Evolutionary conservation across 345 rosid species (phyloP), one percentile per base, ranked within the genome.

Genomic region (Salix arbutifolia): DNA sequence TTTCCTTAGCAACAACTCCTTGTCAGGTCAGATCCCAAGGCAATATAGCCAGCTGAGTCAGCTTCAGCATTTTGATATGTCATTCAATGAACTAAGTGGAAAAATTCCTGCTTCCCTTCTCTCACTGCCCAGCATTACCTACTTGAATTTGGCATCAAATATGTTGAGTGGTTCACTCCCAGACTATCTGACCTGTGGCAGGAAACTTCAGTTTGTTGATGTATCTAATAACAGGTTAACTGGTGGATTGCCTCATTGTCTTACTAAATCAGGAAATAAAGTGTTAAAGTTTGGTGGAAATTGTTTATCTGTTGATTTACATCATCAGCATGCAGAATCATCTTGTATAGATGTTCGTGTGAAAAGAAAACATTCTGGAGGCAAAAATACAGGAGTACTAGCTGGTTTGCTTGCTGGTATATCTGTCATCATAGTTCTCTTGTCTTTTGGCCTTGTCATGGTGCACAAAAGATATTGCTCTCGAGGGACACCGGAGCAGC

Each of bases 201-300:
- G 70, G 18, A 90, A 76, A 65, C 90, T 92, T 66, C 74, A 82
- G 73, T 87, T 89, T 74, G 81, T 90, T 11, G 93, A 90, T 74
- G 60, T 92, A 79, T 90, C 97, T 0, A 82, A 83, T 31, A 90
- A 92, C 67, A 85, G 85, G 84, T 71, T 92, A 26, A 85, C 86
- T 12, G 94, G 94, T 33, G 81, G 78, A 60, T 40, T 92, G 64
- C 94, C 97, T 76, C 19, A 52, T 75, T 90, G 97, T 78, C 76
- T 92, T 65, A 73, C 58, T 40, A 70, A 69, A 61, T 75, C 84
- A 1, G 79, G 65, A 50, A 69, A 74, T 73, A 61, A 73, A 71
- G 69, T 56, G 2, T 84, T 89, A 25, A 85, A 77, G 71, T 72
- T 81, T 48, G 84, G 75, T 46, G 90, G 91, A 28, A 92, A 92